Conservation (phyloP, 1,139 yeast species). For the Pichia sp. region DNA sequence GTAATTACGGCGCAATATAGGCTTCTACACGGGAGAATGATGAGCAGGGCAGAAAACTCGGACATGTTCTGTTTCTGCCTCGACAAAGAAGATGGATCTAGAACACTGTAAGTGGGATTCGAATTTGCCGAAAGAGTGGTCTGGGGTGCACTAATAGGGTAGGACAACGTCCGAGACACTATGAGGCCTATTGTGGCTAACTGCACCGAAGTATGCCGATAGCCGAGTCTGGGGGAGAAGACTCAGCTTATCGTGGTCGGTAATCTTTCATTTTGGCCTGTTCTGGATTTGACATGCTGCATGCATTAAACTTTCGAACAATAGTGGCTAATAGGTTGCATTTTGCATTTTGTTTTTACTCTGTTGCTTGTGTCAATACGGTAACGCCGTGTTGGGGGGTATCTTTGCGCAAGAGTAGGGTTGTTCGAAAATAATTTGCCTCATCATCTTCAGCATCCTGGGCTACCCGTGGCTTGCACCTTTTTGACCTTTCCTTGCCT, state of each 20-base stretch:
- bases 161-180: not conserved
- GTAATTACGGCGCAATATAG: not conserved
- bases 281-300: not conserved
- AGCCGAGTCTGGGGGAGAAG: not conserved
- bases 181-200: not conserved
- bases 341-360: not conserved
- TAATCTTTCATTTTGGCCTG: slow-evolving; percentile 2
- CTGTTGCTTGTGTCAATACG: not conserved
- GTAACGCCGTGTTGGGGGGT: no score
- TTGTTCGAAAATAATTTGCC: no score
- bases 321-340: not conserved
- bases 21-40: not conserved
- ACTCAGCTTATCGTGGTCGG: not conserved
- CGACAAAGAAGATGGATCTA: not conserved
- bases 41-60: not conserved
- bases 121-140: not conserved
- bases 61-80: slow-evolving; percentile 4
- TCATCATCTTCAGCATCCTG: no score
- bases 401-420: no score
- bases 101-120: not conserved
- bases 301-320: not conserved
- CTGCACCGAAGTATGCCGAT: not conserved
- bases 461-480: not conserved
- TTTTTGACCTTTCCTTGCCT: not conserved
- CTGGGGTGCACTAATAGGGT: not conserved